A percentile compares a stretch with the other conserved stretches of the same genome.
phyloP scores from a whole-genome alignment of 1,139 yeast genomes.

The Kodamaea sp. region DNA sequence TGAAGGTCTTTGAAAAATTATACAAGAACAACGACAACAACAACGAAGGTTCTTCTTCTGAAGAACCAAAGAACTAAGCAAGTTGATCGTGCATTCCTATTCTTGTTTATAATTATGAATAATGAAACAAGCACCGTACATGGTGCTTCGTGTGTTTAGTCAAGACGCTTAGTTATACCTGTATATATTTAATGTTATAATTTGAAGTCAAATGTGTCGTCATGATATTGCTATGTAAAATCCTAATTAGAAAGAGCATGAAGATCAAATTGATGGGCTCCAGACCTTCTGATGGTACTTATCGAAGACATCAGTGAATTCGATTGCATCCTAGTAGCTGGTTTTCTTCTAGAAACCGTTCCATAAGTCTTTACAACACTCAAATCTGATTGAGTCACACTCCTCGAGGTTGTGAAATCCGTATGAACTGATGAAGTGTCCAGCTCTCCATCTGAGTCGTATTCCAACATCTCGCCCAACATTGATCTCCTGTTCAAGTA shows the following conservation, averaged over 20 bases:
- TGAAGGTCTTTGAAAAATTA: slow-evolving; percentile 93
- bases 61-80: slow-evolving; percentile 47
- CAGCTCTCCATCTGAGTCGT: slow-evolving; percentile 36
- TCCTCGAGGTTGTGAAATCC: slow-evolving; percentile 4
- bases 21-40: slow-evolving; percentile 69
- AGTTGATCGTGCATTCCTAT: slow-evolving; percentile 5
- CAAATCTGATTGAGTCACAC: slow-evolving; percentile 16
- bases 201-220: slow-evolving; percentile 2
- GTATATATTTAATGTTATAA: slow-evolving; percentile 16
- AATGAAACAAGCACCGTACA: slow-evolving; percentile 8
- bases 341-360: slow-evolving; percentile 13
- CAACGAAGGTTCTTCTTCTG: slow-evolving; percentile 26
- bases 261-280: slow-evolving; percentile 18
- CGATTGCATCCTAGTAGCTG: slow-evolving; percentile 9
- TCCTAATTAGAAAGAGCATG: slow-evolving; percentile 1
- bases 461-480: slow-evolving; percentile 50
- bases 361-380: slow-evolving; percentile 24
- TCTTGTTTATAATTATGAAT: slow-evolving; percentile 16
- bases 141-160: slow-evolving; percentile 12
- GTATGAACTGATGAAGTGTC: slow-evolving; percentile 10
- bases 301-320: slow-evolving; percentile 12
- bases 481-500: slow-evolving; percentile 41
- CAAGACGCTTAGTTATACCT: slow-evolving; percentile 14
- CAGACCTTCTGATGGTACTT: slow-evolving; percentile 22
- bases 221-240: background rate